Conservation (phyloP, 805 yeast genomes). For the Kluyveromyces lactis region DNA sequence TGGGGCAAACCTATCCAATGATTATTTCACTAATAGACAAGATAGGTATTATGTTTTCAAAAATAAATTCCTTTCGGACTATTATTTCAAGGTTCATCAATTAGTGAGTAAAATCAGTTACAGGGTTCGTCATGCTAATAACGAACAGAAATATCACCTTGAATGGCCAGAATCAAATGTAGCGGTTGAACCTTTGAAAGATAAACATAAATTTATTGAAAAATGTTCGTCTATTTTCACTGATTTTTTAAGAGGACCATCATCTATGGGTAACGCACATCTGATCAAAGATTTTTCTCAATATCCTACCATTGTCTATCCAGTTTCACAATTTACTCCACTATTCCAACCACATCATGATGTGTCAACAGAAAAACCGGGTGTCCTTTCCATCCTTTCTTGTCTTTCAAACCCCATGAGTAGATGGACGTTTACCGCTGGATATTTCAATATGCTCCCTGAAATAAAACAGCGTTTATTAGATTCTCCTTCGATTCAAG, state of each 20-base stretch:
- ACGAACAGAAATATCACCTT: conserved; percentile 44
- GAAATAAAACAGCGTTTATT: conserved; percentile 54
- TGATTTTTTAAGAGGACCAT: conserved; percentile 46
- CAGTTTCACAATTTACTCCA: conserved; percentile 88
- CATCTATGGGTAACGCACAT: conserved; percentile 5
- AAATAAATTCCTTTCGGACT: conserved; percentile 50
- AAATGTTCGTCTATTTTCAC: conserved; percentile 49
- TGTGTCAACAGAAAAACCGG: conserved; percentile 74
- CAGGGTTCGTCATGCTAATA: conserved; percentile 41
- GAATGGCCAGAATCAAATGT: conserved; percentile 68
- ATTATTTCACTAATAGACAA: conserved; percentile 91
- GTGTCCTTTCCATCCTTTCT: conserved; percentile 53
- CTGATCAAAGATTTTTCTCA: conserved; percentile 22
- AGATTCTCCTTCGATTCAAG: conserved; percentile 38
- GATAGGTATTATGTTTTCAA: conserved; percentile 80
- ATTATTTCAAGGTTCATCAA: conserved; percentile 62
- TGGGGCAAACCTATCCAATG: conserved; percentile 88
- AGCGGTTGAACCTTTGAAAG: conserved; percentile 58
- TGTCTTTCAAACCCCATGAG: conserved; percentile 43
- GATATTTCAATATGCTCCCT: conserved; percentile 88
- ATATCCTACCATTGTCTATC: conserved; percentile 65
- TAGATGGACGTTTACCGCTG: conserved; percentile 88
- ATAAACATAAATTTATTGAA: conserved; percentile 41
- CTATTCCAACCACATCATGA: conserved; percentile 44
- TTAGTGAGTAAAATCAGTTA: conserved; percentile 68